Base-by-base conservation (phyloP, 306 rosid species). In the Begonia masoniana region DNA sequence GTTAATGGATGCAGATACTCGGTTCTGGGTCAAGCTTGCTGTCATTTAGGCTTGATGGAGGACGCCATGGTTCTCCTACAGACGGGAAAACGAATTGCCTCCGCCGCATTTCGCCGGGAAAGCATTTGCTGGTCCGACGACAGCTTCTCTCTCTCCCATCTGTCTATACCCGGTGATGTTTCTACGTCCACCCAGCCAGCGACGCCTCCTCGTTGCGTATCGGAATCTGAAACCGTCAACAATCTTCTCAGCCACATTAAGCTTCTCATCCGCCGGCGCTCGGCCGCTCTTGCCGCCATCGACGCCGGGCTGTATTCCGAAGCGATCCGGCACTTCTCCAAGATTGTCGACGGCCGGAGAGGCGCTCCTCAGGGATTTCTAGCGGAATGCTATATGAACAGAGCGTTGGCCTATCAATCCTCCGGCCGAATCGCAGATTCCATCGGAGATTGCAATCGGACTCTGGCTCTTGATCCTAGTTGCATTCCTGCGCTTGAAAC, bases 1-100 rank as follows among this genome's bases (percentile, higher is more conserved):
- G 10, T 23, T 50, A 47, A 13, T 26, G 26, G 51, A 48, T 41
- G 24, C 79, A 92, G 99, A 66, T 92, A 86, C 65, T 58, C 79
- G 81, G 80, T 83, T 62, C 63, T 92, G 71, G 99, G 95, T 8
- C 82, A 81, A 75, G 99, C 99, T 17, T 92, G 96, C 54, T 79
- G 81, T 75, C 95, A 86, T 60, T 64, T 92, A 13, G 99, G 99
- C 51, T 75, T 92, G 48, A 79, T 86, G 96, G 99, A 92, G 52
- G 99, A 92, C 55, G 96, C 96, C 19, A 83, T 92, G 93, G 88
- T 78, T 52, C 99, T 92, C 43, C 96, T 92, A 46, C 96, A 92
- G 70, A 86, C 93, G 1, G 88, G 94, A 0, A 92, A 92, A 57
- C 92, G 99, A 9, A 83, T 92, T 1, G 99, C 99, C 31, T 64